These are phyloP conservation scores for Cladophialophora yegresii DNA, from an alignment of 2,329 filamentous ascomycete species.

Conservation along the genomic window DNA sequence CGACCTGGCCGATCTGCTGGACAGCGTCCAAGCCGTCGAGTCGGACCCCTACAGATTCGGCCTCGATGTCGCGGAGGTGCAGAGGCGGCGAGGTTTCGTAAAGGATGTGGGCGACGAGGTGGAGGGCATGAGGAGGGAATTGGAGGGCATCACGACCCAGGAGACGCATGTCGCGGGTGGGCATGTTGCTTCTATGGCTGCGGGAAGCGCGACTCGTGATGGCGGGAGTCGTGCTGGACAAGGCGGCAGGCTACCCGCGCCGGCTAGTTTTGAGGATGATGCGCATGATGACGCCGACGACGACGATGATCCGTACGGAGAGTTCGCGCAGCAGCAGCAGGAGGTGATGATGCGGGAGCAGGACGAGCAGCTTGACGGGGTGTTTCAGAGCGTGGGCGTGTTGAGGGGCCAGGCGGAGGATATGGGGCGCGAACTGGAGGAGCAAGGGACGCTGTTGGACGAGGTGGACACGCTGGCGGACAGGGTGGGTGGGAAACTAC, in stretches of 20 bases:
- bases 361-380: constrained; percentile 87
- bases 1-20: constrained; percentile 85
- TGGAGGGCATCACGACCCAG: constrained; percentile 59
- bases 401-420: constrained; percentile 86
- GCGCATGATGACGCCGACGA: constrained; percentile 49
- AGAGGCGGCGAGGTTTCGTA: constrained; percentile 76
- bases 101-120: constrained; percentile 87
- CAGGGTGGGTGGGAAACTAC: constrained; percentile 79
- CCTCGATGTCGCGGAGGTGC: constrained; percentile 77
- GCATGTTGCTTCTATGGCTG: neutral
- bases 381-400: constrained; percentile 90
- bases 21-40: constrained; percentile 84
- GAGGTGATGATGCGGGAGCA: constrained; percentile 90
- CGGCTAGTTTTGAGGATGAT: constrained; percentile 25
- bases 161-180: constrained; percentile 39
- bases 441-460: constrained; percentile 86
- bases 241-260: constrained; percentile 38
- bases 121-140: constrained; percentile 82
- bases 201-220: constrained; percentile 41
- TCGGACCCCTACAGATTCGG: constrained; percentile 84
- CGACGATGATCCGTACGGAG: constrained; percentile 67
- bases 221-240: neutral
- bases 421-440: constrained; percentile 95
- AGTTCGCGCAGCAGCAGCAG: constrained; percentile 90
- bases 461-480: constrained; percentile 83